phyloP scores from a whole-genome alignment of 257 asterid genomes.

The Cinchona pubescens region DNA sequence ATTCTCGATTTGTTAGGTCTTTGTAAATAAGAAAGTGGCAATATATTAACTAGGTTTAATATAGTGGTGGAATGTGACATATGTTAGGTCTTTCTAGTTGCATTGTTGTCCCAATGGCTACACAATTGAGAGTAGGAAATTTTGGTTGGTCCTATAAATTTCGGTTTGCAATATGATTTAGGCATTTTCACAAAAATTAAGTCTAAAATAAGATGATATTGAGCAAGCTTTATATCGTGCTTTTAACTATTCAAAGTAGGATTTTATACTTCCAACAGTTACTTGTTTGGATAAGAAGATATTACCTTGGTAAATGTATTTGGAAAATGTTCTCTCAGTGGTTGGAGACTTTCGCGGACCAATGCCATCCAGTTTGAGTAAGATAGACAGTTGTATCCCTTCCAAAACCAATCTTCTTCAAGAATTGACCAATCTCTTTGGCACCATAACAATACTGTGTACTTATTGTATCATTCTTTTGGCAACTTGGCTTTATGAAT shows the following conservation, averaged over 20 bases:
- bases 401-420: slow-evolving; percentile 44
- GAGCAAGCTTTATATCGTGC: neutral
- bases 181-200: neutral
- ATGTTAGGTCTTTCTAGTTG: too few species aligned
- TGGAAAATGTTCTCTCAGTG: slow-evolving; percentile 50
- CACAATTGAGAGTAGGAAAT: neutral
- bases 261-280: neutral
- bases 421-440: slow-evolving; percentile 37
- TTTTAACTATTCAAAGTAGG: too few species aligned
- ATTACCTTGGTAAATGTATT: slow-evolving; percentile 62
- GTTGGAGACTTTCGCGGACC: slow-evolving; percentile 32
- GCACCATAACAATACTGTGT: slow-evolving; percentile 32
- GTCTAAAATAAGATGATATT: neutral
- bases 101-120: neutral
- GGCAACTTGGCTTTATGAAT: slow-evolving; percentile 23
- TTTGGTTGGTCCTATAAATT: neutral
- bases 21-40: neutral
- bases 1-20: neutral
- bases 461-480: slow-evolving; percentile 1
- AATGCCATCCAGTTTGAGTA: slow-evolving; percentile 59
- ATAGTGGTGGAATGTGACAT: too few species aligned
- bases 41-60: too few species aligned
- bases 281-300: neutral
- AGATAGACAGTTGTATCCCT: slow-evolving; percentile 44
- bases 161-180: neutral